These are phyloP conservation scores for Colletotrichum eleusines DNA, from an alignment of 2,329 filamentous ascomycete genomes.

Conservation along the genomic window DNA sequence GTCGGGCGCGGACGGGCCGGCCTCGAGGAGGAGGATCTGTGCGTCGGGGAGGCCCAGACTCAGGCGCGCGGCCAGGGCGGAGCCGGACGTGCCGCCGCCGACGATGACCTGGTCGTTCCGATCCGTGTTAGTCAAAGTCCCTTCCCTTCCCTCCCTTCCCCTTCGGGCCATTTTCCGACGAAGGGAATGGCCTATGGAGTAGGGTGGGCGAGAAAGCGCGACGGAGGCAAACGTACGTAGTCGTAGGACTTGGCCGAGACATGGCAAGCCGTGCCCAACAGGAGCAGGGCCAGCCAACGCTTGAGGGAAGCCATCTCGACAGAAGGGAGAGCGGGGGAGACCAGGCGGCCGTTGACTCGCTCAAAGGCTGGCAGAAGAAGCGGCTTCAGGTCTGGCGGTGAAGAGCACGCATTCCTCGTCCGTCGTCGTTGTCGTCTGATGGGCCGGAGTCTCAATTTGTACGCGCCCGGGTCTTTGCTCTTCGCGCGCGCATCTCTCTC, in stretches of 20 bases:
- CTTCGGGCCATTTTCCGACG: neutral
- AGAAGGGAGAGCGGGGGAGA: neutral
- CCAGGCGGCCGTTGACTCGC: slow-evolving; percentile 4
- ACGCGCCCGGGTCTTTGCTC: neutral
- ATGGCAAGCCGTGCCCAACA: slow-evolving; percentile 18
- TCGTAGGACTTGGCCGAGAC: slow-evolving; percentile 41
- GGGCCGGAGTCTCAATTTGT: slow-evolving; percentile 8
- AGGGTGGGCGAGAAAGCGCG: neutral
- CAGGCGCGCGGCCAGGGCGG: slow-evolving; percentile 45
- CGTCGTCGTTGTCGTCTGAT: neutral
- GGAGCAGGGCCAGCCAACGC: slow-evolving; percentile 10
- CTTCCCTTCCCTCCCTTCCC: neutral
- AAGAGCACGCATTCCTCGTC: neutral
- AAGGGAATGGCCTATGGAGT: neutral
- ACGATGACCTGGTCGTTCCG: slow-evolving; percentile 15
- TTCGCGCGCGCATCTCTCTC: too few relatives aligned
- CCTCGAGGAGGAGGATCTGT: slow-evolving; percentile 49
- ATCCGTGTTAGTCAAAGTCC: neutral
- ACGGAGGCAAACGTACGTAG: slow-evolving; percentile 43
- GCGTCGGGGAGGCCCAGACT: slow-evolving; percentile 48
- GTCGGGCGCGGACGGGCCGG: slow-evolving; percentile 47
- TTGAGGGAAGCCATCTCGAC: slow-evolving; percentile 16
- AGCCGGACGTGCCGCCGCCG: slow-evolving; percentile 24
- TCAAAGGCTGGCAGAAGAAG: neutral
- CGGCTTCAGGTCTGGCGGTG: neutral